Evolutionary conservation across 805 yeast species (phyloP), one percentile per base, ranked within the genome.

Genomic region (Wickerhamomyces bisporus): DNA sequence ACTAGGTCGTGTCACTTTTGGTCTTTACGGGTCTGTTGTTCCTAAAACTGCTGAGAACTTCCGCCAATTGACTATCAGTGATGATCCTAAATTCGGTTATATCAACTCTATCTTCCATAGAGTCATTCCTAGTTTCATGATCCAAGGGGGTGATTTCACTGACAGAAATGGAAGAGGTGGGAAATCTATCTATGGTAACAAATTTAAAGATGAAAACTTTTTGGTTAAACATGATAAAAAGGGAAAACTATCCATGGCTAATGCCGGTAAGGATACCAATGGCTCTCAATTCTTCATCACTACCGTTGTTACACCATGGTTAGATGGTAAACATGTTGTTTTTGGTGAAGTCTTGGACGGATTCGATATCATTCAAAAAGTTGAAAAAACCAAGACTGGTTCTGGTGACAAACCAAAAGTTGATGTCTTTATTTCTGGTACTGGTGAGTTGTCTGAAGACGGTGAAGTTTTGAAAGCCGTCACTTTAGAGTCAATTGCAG

Each of bases 271-370:
- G 45, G 70, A 81, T 65, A 81, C 89, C 64, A 88, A 88, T 61
- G 96, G 96, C 16, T 87, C 96, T 26, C 97, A 88, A 66, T 89
- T 89, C 61, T 89, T 89, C 74, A 83, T 93, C 67, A 88, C 96
- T 56, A 89, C 97, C 20, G 96, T 84, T 17, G 73, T 76, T 26
- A 86, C 96, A 40, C 68, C 81, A 35, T 93, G 98, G 98, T 77
- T 91, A 55, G 86, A 93, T 58, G 89, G 91, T 49, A 78, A 70
- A 50, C 98, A 91, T 64, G 98, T 91, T 58, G 98, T 91, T 30
- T 91, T 91, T 55, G 98, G 98, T 47, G 85, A 86, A 66, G 96
- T 91, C 38, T 24, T 32, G 32, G 47, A 43, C 24, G 44, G 44
- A 30, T 71, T 79, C 69, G 96, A 91, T 48, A 76, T 87, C 35